Base-by-base conservation (phyloP, 176 grass and related monocot genomes). In the Typha latifolia region DNA sequence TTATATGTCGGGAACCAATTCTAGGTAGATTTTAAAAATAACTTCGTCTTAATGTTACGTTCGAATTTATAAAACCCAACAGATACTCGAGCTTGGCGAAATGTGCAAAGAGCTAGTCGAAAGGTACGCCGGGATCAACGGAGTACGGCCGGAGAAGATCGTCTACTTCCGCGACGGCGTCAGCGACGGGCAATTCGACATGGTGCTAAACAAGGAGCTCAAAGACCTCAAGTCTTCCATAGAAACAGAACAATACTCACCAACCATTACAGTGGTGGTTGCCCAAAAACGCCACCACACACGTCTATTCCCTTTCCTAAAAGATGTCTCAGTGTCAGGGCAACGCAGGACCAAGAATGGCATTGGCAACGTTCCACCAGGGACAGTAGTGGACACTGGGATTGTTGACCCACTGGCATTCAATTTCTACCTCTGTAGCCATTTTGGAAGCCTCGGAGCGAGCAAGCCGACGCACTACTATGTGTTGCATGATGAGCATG, bases 351-450 rank as follows among this genome's bases (percentile, higher is more conserved):
- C 71, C 4, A 64, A 0, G 9, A 83, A 62, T 1, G 56, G 64
- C 51, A 89, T 78, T 31, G 74, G 69, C 47, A 89, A 89, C 47
- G 81, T 89, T 63, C 82, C 63, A 20, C 86, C 82, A 0, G 82
- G 86, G 63, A 89, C 86, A 22, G 78, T 89, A 22, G 86, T 89
- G 21, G 81, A 89, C 82, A 78, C 74, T 0, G 49, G 13, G 1
- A 80, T 84, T 62, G 74, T 89, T 3, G 86, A 84, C 74, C 51
- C 62, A 20, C 31, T 2, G 31, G 70, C 74, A 3, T 66, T 75
- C n/a, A 74, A 89, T 78, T 89, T 89, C 86, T 89, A 78, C 74
- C 67, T 89, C 6, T 81, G 81, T 74, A 84, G 86, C 74, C 86
- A 89, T 68, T 63, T 81, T 24, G 86, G 82, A 52, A 37, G 77